Base-by-base conservation (phyloP, 768 basidiomycete genomes). In the Lentinula edodes region DNA sequence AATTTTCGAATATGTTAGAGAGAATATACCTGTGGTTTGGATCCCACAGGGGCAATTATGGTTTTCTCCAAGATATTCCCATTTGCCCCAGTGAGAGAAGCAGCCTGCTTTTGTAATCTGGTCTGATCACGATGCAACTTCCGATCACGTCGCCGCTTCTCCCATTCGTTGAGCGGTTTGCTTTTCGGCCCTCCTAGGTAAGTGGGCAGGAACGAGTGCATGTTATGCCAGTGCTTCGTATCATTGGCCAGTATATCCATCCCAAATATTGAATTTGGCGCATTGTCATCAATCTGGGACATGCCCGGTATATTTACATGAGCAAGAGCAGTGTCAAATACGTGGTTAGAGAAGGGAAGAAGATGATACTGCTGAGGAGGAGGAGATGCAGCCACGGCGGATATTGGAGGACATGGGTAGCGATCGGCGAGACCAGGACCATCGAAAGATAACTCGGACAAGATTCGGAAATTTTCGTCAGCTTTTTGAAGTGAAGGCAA, bases 71-170 rank as follows among this genome's bases (percentile, higher is more conserved):
- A 71, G 6, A 70, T 70, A 1, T 73, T 76, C 1, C 88, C 89
- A 0, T 76, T 77, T 5, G 87, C 86, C 0, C 88, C 88, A 0
- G 84, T 86, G 61, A 90, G 68, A 0, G 86, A 87, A 42, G 79
- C 80, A 9, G 88, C 87, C 48, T 84, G 83, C 56, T 76, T 72
- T 56, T 86, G 85, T 60, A 90, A 66, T 12, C 67, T 73, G 36
- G 77, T 72, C 83, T 87, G 87, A 67, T 82, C 83, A 0, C 78
- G 72, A 65, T 90, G 89, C n/a, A 83, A 76, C 15, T 68, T 65
- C 15, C 74, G 70, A 50, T 83, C 72, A 52, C 66, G 69, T 64
- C 69, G 75, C 62, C 59, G 70, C 32, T 77, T 75, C 58, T 75
- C 72, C 69, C 75, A 66, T 58, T 69, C 75, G 52, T 76, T 73